phyloP scores from a whole-genome alignment of 108 stramenopile genomes.

The Discostella stelligeroides region DNA sequence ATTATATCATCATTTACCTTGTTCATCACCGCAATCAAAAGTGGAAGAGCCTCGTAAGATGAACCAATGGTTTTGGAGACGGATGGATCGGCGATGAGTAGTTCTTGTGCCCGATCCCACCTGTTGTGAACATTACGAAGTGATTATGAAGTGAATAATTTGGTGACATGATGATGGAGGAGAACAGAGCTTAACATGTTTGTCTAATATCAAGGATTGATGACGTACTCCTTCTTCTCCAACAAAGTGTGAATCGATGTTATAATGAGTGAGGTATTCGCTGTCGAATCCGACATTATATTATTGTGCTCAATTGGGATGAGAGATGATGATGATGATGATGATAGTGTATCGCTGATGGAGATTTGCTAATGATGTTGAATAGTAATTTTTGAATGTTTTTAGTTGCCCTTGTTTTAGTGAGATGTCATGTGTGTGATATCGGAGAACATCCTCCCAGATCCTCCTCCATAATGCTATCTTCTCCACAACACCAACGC shows the following conservation, averaged over 20 bases:
- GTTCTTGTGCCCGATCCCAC: conserved; percentile 45
- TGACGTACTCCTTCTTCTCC: conserved; percentile 37
- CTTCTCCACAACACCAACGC: too few species aligned
- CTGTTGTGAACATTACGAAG: neutral
- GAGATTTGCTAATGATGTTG: neutral
- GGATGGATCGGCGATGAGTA: conserved; percentile 42
- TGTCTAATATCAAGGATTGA: neutral
- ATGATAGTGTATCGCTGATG: neutral
- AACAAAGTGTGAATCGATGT: conserved; percentile 40
- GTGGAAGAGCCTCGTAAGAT: conserved; percentile 39
- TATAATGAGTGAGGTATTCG: conserved; percentile 16
- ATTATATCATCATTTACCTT: neutral
- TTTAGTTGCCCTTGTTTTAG: too few species aligned
- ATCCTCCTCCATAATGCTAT: too few species aligned
- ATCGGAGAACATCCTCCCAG: too few species aligned
- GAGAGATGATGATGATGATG: neutral
- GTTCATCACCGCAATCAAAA: conserved; percentile 51
- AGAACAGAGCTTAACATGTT: neutral
- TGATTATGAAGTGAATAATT: neutral
- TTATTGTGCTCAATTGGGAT: neutral
- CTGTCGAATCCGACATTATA: conserved; percentile 6
- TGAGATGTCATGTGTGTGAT: too few species aligned
- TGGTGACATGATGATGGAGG: neutral
- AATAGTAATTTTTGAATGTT: too few species aligned
- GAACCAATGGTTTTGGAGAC: conserved; percentile 34